phyloP scores from a whole-genome alignment of 2,329 filamentous ascomycete species.

The Fusarium transvaalense region DNA sequence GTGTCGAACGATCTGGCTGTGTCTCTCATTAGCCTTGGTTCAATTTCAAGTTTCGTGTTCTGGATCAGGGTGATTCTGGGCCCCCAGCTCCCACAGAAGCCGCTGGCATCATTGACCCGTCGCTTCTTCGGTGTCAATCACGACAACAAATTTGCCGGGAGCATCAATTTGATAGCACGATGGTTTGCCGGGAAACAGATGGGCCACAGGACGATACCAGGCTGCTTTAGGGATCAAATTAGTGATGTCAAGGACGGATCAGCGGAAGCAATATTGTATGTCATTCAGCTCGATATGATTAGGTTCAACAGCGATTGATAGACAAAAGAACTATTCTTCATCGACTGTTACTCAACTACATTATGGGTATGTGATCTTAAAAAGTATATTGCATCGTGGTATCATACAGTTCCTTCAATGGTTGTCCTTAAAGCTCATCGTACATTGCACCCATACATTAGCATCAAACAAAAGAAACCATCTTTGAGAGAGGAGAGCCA shows the following conservation, averaged over 20 bases:
- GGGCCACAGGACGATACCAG: not conserved
- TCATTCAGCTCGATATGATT: not conserved
- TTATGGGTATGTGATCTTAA: constrained; percentile 12
- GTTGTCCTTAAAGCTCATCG: constrained; percentile 37
- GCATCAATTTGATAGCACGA: not conserved
- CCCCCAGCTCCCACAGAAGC: no score
- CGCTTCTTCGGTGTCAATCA: not conserved
- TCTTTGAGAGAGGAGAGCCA: constrained; percentile 40
- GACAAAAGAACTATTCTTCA: not conserved
- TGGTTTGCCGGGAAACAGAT: not conserved
- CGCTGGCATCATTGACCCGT: not conserved
- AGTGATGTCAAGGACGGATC: not conserved
- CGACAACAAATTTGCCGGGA: not conserved
- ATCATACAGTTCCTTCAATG: constrained; percentile 43
- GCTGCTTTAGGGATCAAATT: not conserved
- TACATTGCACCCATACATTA: constrained; percentile 41
- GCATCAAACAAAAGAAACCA: constrained; percentile 39
- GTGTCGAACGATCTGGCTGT: not conserved
- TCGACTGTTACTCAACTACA: not conserved
- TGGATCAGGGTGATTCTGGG: not conserved
- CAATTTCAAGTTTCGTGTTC: not conserved
- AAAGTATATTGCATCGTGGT: constrained; percentile 45
- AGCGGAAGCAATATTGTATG: not conserved
- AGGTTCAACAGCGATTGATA: not conserved
- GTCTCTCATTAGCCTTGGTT: not conserved